Conservation (phyloP, 139 green algal species). For the Dunaliella primolecta region DNA sequence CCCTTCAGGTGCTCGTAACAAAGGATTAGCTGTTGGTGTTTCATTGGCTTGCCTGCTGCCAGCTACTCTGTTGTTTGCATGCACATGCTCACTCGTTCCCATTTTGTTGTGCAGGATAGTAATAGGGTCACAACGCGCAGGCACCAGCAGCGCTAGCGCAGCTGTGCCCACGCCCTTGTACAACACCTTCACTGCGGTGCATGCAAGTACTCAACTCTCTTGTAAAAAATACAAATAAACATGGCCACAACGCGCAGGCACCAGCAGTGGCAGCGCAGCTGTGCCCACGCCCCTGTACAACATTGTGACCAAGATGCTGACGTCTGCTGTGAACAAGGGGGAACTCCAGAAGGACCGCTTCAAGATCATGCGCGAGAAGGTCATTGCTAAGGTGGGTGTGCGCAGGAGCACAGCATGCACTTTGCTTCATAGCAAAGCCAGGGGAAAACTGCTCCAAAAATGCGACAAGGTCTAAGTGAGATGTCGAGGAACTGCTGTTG, state of each 20-base stretch:
- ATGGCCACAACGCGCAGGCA: no score
- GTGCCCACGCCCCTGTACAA: neutral
- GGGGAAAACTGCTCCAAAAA: neutral
- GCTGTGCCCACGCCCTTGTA: neutral
- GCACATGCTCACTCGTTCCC: no score
- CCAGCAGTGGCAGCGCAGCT: neutral
- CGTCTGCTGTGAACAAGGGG: neutral
- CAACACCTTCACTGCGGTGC: neutral
- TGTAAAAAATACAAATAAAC: no score
- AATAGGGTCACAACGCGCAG: no score
- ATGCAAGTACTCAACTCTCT: no score
- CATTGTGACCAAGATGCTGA: neutral
- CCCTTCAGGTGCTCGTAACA: no score
- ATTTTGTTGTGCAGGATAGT: no score
- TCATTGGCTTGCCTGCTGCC: no score
- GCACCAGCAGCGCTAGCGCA: neutral
- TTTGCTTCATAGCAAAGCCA: neutral
- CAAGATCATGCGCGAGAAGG: neutral
- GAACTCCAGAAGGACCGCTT: neutral
- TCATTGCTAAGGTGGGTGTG: slow-evolving; percentile 5
- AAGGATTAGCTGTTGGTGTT: no score
- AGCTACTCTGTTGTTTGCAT: no score
- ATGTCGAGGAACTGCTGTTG: no score
- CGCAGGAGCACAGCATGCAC: neutral
- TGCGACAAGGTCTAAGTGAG: neutral